Conservation (phyloP, 2,329 filamentous ascomycete species). For the Torrubiellomyces zombiae region DNA sequence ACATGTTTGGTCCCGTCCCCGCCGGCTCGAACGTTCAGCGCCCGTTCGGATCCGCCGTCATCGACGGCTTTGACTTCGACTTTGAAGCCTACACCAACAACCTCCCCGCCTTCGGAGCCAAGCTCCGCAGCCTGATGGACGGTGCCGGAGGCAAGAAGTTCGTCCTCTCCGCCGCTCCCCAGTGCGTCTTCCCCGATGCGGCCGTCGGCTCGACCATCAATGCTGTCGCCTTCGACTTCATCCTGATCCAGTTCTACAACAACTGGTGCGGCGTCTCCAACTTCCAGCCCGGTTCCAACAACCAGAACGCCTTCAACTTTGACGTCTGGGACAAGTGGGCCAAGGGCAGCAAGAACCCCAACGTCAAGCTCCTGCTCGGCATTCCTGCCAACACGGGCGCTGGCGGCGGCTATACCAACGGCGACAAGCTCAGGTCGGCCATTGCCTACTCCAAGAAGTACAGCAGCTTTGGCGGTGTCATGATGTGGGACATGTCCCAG, state of each 20-base stretch:
- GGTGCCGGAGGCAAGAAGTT: slow-evolving; percentile 36
- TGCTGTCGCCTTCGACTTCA: slow-evolving; percentile 39
- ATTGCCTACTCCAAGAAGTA: slow-evolving; percentile 37
- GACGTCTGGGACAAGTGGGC: slow-evolving; percentile 51
- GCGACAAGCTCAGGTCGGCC: slow-evolving; percentile 27
- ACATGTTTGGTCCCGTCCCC: slow-evolving; percentile 46
- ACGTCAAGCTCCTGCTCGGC: slow-evolving; percentile 45
- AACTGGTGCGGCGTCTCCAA: slow-evolving; percentile 45
- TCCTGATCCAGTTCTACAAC: slow-evolving; percentile 54
- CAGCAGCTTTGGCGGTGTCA: slow-evolving; percentile 46
- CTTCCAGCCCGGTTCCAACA: slow-evolving; percentile 25
- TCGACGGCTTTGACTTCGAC: slow-evolving; percentile 68
- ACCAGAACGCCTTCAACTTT: slow-evolving; percentile 43
- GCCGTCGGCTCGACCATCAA: slow-evolving; percentile 40
- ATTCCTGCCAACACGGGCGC: slow-evolving; percentile 38
- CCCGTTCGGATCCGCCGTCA: slow-evolving; percentile 30
- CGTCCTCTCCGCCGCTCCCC: slow-evolving; percentile 48
- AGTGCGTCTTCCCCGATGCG: slow-evolving; percentile 49
- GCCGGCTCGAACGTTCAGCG: slow-evolving; percentile 30
- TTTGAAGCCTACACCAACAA: slow-evolving; percentile 46
- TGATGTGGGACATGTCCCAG: slow-evolving; percentile 54
- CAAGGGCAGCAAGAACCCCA: slow-evolving; percentile 36
- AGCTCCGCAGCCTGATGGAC: slow-evolving; percentile 39
- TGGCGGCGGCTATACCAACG: slow-evolving; percentile 37
- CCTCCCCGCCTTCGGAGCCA: slow-evolving; percentile 42